A percentile compares a stretch with the other conserved stretches of the same genome.
Evolutionary conservation across 2,329 filamentous ascomycete species (phyloP).

Genomic region (Paraphaeosphaeria sporulosa): DNA sequence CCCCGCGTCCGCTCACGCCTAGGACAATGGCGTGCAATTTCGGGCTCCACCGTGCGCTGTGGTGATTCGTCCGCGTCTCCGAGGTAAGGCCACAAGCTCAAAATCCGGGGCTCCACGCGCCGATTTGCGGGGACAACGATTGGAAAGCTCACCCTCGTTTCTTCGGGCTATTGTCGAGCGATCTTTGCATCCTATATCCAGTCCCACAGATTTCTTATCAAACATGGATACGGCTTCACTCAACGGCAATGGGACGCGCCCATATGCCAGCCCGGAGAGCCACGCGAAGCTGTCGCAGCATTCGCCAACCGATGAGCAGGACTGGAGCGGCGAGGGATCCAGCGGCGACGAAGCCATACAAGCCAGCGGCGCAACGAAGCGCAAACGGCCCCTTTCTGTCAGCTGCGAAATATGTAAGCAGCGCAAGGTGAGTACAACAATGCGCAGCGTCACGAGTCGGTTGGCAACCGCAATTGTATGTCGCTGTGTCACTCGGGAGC

Average conservation of each 20-base stretch:
- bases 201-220: constrained; percentile 22
- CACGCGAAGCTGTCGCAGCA: constrained; percentile 43
- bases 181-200: constrained; percentile 13
- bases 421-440: constrained; percentile 62
- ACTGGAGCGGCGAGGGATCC: constrained; percentile 50
- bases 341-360: constrained; percentile 49
- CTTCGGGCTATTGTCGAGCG: constrained; percentile 26
- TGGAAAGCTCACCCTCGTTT: constrained; percentile 19
- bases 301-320: constrained; percentile 40
- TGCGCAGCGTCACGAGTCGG: not conserved
- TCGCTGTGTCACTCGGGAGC: not conserved
- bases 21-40: not conserved
- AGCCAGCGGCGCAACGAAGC: constrained; percentile 52
- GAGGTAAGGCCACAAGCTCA: constrained; percentile 1
- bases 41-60: not conserved
- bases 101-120: constrained; percentile 16
- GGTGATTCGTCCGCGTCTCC: not conserved
- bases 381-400: constrained; percentile 61
- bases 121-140: constrained; percentile 6
- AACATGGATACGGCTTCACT: constrained; percentile 41
- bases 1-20: not conserved
- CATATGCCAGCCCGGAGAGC: constrained; percentile 41
- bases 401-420: constrained; percentile 80
- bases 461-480: not conserved
- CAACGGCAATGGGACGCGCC: constrained; percentile 31